Conservation (phyloP, 495 filamentous ascomycete species). For the Lichina pygmaea region DNA sequence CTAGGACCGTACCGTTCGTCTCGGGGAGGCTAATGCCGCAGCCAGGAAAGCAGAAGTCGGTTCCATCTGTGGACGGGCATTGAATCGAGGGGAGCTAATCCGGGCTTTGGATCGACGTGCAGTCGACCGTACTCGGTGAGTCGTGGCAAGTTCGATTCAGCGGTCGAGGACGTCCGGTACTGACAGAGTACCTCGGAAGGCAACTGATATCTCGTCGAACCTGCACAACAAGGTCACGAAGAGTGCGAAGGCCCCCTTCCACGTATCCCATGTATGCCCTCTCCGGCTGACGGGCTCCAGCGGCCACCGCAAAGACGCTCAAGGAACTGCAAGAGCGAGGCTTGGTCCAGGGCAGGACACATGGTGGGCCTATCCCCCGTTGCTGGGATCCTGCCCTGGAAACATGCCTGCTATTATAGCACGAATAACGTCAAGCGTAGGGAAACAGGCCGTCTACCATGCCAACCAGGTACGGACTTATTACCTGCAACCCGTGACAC, state of each 20-base stretch:
- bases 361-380: conserved; percentile 16
- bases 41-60: conserved; percentile 30
- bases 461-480: conserved; percentile 17
- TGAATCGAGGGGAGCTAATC: conserved; percentile 1
- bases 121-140: conserved; percentile 35
- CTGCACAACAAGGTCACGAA: conserved; percentile 43
- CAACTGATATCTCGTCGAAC: conserved; percentile 36
- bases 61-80: background rate
- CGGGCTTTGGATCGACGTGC: background rate
- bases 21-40: background rate
- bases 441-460: conserved; percentile 39
- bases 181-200: conserved; percentile 12
- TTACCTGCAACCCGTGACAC: background rate
- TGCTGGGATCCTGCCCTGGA: background rate
- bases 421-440: conserved; percentile 9
- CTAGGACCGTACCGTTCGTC: background rate
- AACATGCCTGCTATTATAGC: background rate
- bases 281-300: conserved; percentile 7
- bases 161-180: conserved; percentile 5
- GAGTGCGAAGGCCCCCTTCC: conserved; percentile 11
- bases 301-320: conserved; percentile 31
- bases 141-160: conserved; percentile 2
- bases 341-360: conserved; percentile 26
- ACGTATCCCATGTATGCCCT: background rate
- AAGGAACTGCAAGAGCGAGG: conserved; percentile 34